A percentile compares a stretch with the other conserved stretches of the same genome.
These are phyloP conservation scores for Tetraselmis chui DNA, from an alignment of 139 green algal species.

Conservation along the genomic window DNA sequence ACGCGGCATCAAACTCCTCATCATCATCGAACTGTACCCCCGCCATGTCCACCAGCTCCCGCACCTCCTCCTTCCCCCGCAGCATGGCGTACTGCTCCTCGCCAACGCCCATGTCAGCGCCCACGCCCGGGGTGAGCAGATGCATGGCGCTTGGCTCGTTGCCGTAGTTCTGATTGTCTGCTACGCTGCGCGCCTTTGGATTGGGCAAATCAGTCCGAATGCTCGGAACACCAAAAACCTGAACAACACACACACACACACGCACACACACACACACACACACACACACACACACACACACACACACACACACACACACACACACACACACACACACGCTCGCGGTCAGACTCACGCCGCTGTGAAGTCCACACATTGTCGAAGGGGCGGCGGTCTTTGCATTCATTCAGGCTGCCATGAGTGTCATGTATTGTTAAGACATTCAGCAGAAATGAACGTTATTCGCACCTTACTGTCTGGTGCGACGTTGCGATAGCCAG, in stretches of 20 bases:
- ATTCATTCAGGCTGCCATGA: too few species aligned
- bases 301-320: too few species aligned
- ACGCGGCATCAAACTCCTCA: conserved; percentile 45
- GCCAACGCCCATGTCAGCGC: conserved; percentile 42
- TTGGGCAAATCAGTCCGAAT: conserved; percentile 48
- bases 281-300: too few species aligned
- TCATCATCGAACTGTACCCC: conserved; percentile 13
- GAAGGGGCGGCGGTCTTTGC: too few species aligned
- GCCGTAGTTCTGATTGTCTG: conserved; percentile 56
- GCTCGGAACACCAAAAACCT: conserved; percentile 44
- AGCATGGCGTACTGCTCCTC: conserved; percentile 48
- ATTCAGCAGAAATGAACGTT: too few species aligned
- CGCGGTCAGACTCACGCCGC: too few species aligned
- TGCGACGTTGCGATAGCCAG: conserved; percentile 50
- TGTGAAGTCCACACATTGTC: too few species aligned
- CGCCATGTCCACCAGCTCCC: conserved; percentile 8
- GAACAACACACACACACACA: neutral
- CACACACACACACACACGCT: too few species aligned
- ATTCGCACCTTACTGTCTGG: conserved; percentile 2
- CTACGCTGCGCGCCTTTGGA: conserved; percentile 36
- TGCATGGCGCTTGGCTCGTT: conserved; percentile 51
- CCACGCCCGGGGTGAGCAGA: conserved; percentile 47
- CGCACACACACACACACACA: too few species aligned
- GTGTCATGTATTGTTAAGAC: too few species aligned
- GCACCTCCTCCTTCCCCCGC: conserved; percentile 27